Conservation (phyloP, 2,329 filamentous ascomycete species). For the Aspergillus oerlinghausenensis region DNA sequence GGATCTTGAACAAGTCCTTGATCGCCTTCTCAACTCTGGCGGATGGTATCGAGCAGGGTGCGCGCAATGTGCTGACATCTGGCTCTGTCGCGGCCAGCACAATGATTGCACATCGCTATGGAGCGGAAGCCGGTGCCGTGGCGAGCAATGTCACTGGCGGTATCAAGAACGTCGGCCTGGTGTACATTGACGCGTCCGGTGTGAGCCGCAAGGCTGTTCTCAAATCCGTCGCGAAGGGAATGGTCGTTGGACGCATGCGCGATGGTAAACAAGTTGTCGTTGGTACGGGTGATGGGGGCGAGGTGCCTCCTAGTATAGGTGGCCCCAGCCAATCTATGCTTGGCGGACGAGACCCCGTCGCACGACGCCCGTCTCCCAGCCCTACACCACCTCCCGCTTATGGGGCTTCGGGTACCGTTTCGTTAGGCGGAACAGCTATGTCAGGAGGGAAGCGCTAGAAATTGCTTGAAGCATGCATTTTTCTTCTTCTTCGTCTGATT, state of each 20-base stretch:
- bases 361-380: constrained; percentile 28
- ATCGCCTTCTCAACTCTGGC: constrained; percentile 95
- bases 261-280: constrained; percentile 47
- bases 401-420: constrained; percentile 31
- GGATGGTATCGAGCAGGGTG: constrained; percentile 86
- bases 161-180: constrained; percentile 91
- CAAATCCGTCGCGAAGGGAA: constrained; percentile 93
- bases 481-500: not conserved
- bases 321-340: constrained; percentile 12
- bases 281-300: constrained; percentile 43
- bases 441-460: constrained; percentile 26
- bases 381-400: constrained; percentile 41
- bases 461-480: not conserved
- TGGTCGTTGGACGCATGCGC: constrained; percentile 56
- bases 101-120: constrained; percentile 86
- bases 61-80: constrained; percentile 69
- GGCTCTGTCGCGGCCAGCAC: constrained; percentile 75
- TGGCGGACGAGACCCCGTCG: constrained; percentile 18
- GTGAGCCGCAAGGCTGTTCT: constrained; percentile 85
- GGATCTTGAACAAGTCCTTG: constrained; percentile 88
- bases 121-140: constrained; percentile 74
- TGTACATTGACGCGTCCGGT: constrained; percentile 94
- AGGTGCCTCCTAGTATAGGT: constrained; percentile 20
- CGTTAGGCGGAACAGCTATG: constrained; percentile 29
- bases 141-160: constrained; percentile 73